Conservation (phyloP, 75 land plant species). For the Gnetum montanum region DNA sequence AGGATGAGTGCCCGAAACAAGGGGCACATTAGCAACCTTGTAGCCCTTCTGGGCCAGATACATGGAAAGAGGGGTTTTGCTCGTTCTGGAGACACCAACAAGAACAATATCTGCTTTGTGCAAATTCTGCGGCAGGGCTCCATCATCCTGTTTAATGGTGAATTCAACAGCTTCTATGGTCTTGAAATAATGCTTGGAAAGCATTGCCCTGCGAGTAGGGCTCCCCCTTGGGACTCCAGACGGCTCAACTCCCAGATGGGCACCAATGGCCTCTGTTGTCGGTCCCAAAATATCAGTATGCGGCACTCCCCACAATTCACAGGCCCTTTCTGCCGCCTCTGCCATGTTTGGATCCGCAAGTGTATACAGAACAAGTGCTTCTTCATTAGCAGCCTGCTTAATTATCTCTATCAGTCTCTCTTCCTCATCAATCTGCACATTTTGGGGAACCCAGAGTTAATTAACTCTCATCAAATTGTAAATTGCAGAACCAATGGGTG, state of each 20-base stretch:
- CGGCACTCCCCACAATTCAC: constrained; percentile 67
- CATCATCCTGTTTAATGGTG: constrained; percentile 97
- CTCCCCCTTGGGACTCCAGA: constrained; percentile 84
- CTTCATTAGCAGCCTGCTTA: constrained; percentile 80
- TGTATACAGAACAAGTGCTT: constrained; percentile 75
- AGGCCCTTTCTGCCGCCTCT: constrained; percentile 77
- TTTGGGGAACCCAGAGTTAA: not conserved
- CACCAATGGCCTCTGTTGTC: constrained; percentile 65
- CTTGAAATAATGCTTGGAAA: constrained; percentile 71
- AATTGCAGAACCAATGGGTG: no score
- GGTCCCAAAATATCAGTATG: constrained; percentile 74
- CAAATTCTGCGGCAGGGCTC: constrained; percentile 79
- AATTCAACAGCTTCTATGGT: constrained; percentile 94
- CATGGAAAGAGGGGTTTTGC: constrained; percentile 91
- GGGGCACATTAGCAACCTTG: constrained; percentile 95
- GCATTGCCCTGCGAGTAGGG: constrained; percentile 38
- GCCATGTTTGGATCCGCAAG: constrained; percentile 85
- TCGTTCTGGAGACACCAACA: constrained; percentile 89
- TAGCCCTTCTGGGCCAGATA: constrained; percentile 94
- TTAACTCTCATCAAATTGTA: no score
- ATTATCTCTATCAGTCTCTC: constrained; percentile 71
- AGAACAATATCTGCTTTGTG: constrained; percentile 71
- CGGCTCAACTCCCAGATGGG: constrained; percentile 80
- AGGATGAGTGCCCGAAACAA: constrained; percentile 65
- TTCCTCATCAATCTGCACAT: constrained; percentile 57